A percentile compares a stretch with the other conserved stretches of the same genome.
Conservation (phyloP, 2,329 filamentous ascomycete genomes). For the Nemania bipapillata region DNA sequence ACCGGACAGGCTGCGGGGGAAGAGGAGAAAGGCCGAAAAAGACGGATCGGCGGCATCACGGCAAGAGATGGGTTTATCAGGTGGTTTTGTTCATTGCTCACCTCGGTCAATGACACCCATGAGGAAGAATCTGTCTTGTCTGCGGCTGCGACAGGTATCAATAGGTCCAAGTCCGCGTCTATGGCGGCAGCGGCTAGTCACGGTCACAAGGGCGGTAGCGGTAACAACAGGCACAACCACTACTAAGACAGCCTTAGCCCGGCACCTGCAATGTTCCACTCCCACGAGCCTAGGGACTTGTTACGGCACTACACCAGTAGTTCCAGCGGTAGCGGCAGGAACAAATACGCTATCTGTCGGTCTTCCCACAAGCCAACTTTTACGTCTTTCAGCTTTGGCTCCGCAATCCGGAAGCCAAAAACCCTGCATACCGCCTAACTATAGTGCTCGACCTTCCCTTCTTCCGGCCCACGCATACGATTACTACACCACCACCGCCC, state of each 20-base stretch:
- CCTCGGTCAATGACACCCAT: neutral
- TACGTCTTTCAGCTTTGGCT: constrained; percentile 16
- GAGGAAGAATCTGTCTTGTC: constrained; percentile 15
- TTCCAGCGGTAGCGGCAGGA: neutral
- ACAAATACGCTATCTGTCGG: neutral
- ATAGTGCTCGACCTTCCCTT: constrained; percentile 29
- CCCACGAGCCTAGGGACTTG: neutral
- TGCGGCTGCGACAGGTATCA: constrained; percentile 15
- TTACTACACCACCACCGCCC: constrained; percentile 37
- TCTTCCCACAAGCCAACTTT: constrained; percentile 1
- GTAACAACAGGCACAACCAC: constrained; percentile 21
- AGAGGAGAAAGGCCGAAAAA: neutral
- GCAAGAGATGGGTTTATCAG: constrained; percentile 30
- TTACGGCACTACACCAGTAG: neutral
- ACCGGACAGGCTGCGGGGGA: neutral
- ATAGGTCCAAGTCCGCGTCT: constrained; percentile 23
- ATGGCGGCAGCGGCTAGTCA: constrained; percentile 30
- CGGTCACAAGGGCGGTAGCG: constrained; percentile 27
- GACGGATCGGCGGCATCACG: neutral
- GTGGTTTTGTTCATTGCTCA: constrained; percentile 20
- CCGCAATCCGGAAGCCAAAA: constrained; percentile 45
- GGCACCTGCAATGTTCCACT: constrained; percentile 1
- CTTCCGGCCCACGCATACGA: constrained; percentile 31
- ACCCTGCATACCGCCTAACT: constrained; percentile 42
- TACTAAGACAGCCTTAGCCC: neutral